These are phyloP conservation scores for Colletotrichum phormii DNA, from an alignment of 2,329 filamentous ascomycete species.

Conservation along the genomic window DNA sequence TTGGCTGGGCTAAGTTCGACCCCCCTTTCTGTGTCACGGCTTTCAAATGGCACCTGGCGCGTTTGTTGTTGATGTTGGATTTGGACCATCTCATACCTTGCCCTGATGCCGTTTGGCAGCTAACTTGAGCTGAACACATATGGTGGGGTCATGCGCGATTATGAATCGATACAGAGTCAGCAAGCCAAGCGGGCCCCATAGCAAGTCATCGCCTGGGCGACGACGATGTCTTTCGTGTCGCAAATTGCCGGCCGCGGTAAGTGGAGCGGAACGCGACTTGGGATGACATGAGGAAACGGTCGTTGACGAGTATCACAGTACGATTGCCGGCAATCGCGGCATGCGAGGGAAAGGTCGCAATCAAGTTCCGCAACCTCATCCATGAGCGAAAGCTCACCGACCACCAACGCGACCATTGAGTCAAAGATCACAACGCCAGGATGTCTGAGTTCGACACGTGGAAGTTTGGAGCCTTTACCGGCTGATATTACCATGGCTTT, in stretches of 20 bases:
- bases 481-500: slow-evolving; percentile 10
- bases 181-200: not conserved
- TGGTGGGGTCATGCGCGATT: too few relatives aligned
- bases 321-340: not conserved
- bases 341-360: not conserved
- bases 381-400: slow-evolving; percentile 1
- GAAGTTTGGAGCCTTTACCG: not conserved
- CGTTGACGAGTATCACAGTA: slow-evolving; percentile 11
- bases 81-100: not conserved
- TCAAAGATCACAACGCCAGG: slow-evolving; percentile 11
- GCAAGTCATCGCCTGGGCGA: not conserved
- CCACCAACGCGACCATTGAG: not conserved
- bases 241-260: not conserved
- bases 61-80: not conserved
- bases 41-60: not conserved
- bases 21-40: not conserved
- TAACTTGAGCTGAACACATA: not conserved
- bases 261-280: not conserved
- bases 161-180: slow-evolving; percentile 8
- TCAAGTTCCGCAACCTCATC: slow-evolving; percentile 1
- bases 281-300: too few relatives aligned
- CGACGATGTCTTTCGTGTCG: slow-evolving; percentile 13
- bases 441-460: not conserved
- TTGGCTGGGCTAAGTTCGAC: not conserved
- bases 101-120: not conserved